Percentiles rank a stretch among this genome's conserved stretches.
Conservation (phyloP, 2,329 filamentous ascomycete species). For the Alternaria dauci region DNA sequence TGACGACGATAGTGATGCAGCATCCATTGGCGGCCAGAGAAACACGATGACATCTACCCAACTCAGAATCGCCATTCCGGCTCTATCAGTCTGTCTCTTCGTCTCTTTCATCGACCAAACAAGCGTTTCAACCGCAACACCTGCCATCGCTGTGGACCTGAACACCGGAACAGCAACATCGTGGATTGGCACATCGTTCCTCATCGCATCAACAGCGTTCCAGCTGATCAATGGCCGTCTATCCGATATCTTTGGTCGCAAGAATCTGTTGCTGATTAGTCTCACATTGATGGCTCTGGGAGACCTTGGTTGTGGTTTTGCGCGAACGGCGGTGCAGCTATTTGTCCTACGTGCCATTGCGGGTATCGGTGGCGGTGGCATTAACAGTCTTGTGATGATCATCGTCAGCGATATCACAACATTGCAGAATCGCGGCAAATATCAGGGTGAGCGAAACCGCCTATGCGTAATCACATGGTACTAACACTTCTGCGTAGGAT, state of each 20-base stretch:
- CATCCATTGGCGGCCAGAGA: constrained; percentile 54
- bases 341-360: constrained; percentile 68
- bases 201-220: constrained; percentile 68
- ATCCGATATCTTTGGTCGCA: constrained; percentile 66
- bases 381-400: constrained; percentile 55
- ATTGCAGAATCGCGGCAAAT: constrained; percentile 46
- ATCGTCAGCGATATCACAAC: constrained; percentile 49
- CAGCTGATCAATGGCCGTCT: constrained; percentile 71
- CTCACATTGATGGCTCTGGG: constrained; percentile 63
- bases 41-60: constrained; percentile 64
- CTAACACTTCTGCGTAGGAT: constrained; percentile 6
- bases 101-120: constrained; percentile 67
- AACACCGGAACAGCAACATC: constrained; percentile 59
- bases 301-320: constrained; percentile 67
- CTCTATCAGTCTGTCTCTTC: constrained; percentile 62
- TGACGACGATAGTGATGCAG: constrained; percentile 20
- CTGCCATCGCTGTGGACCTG: constrained; percentile 47
- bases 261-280: constrained; percentile 59
- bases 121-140: constrained; percentile 57
- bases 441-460: constrained; percentile 36
- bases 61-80: constrained; percentile 61
- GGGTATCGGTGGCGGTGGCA: constrained; percentile 68
- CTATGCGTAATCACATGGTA: not conserved
- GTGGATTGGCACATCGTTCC: constrained; percentile 62
- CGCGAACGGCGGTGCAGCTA: constrained; percentile 63